Base-by-base conservation (phyloP, 2,329 filamentous ascomycete genomes). In the Cercospora sp. region DNA sequence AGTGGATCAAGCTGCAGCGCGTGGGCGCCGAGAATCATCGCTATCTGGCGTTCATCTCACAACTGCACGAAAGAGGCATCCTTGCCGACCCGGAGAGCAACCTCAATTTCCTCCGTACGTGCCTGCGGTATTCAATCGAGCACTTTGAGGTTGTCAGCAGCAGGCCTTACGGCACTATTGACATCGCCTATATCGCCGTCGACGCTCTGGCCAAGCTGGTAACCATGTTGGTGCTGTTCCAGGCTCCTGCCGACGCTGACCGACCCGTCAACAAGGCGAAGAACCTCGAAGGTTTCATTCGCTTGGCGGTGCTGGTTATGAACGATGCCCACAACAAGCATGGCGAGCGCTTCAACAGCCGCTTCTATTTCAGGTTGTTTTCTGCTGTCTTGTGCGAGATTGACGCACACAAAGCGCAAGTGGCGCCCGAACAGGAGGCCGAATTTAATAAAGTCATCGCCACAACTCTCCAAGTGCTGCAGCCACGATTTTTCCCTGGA, bases 311-410 rank as follows among this genome's bases (percentile, higher is more conserved):
- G 3, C 82, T 99, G 66, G 87, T 97, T 3, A 85, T 97, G 68
- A 94, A 92, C 78, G 89, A 95, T 73, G 93, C 98, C 77, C 90
- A 96, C 75, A 86, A 91, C 65, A 92, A 90, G 79, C 88, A 90
- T 57, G 91, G 89, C 3, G 93, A 97, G 64, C 86, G 85, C 45
- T 94, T 97, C 82, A 94, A 93, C 75, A 91, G 94, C 76, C 90
- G 92, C 69, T 89, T 96, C 31, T 98, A 97, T 84, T 95, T 94
- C 86, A 89, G 94, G 57, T 85, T 99, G 51, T 91, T 97, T 77
- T 94, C 93, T 0, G 87, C 91, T 75, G 85, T 97, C 59, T 85
- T 99, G 4, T 92, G 91, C 78, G 90, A 95, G 73, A 86, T 94
- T 65, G 71, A 76, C 42, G 72, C 65, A 8, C 68, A 72, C 62